phyloP scores from a whole-genome alignment of 768 basidiomycete species.

The Serendipita sp. region DNA sequence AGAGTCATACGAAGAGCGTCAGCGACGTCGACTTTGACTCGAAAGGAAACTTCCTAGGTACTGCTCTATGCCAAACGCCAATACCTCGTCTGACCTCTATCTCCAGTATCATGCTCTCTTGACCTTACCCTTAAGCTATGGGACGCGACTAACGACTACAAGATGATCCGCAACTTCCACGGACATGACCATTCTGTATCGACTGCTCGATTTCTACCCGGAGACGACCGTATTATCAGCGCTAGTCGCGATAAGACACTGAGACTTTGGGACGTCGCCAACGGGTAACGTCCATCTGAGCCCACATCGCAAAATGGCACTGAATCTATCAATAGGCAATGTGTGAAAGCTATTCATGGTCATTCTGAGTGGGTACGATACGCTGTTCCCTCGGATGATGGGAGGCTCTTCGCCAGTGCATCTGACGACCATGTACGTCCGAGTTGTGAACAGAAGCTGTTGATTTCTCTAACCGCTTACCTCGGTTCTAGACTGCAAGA shows the following conservation, averaged over 20 bases:
- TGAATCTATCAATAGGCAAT: constrained; percentile 33
- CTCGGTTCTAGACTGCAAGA: constrained; percentile 43
- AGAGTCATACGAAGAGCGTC: constrained; percentile 81
- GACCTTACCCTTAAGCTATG: constrained; percentile 87
- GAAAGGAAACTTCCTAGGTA: constrained; percentile 70
- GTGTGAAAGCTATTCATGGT: constrained; percentile 55
- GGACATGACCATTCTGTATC: constrained; percentile 90
- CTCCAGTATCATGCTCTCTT: constrained; percentile 53
- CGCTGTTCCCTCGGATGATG: constrained; percentile 38
- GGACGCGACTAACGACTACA: constrained; percentile 82
- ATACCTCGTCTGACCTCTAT: background rate
- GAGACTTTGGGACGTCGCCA: constrained; percentile 70
- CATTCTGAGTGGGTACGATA: constrained; percentile 77
- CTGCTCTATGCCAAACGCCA: constrained; percentile 13
- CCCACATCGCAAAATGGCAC: background rate
- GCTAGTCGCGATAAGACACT: constrained; percentile 81
- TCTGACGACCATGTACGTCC: constrained; percentile 66
- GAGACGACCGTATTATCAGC: constrained; percentile 68
- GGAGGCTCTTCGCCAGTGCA: constrained; percentile 56
- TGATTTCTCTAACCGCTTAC: constrained; percentile 7
- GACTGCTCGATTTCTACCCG: constrained; percentile 67
- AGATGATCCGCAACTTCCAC: constrained; percentile 69
- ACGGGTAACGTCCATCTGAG: constrained; percentile 41
- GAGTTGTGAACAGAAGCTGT: constrained; percentile 12
- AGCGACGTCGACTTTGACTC: constrained; percentile 79